A percentile compares a stretch with the other conserved stretches of the same genome.
phyloP scores from a whole-genome alignment of 148 eudicot genomes.

The Selenicereus undatus region DNA sequence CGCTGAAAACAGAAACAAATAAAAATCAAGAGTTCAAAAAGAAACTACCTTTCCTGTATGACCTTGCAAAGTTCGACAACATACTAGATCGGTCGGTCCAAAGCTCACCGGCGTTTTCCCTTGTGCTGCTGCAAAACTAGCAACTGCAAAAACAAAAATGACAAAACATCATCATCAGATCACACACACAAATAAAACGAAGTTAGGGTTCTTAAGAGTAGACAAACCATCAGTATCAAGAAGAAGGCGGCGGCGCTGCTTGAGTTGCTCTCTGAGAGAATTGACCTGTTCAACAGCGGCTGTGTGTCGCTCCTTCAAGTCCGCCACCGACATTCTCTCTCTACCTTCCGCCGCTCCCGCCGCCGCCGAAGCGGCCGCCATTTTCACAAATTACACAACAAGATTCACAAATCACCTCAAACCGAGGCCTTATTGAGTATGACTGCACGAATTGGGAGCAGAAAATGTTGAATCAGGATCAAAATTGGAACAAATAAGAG shows the following conservation, averaged over 20 bases:
- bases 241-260: conserved; percentile 62
- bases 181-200: background rate
- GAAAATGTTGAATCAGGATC: background rate
- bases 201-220: background rate
- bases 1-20: background rate
- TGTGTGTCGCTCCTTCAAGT: conserved; percentile 71
- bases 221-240: conserved; percentile 77
- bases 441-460: background rate
- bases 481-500: background rate
- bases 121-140: conserved; percentile 66
- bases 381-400: background rate
- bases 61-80: conserved; percentile 95
- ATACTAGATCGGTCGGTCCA: conserved; percentile 88
- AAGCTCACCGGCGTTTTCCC: conserved; percentile 77
- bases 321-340: conserved; percentile 65
- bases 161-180: background rate
- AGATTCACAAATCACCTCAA: background rate
- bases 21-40: background rate
- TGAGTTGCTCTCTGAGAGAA: conserved; percentile 65
- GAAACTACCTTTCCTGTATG: conserved; percentile 81
- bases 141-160: conserved; percentile 46
- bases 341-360: conserved; percentile 19
- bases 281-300: conserved; percentile 71
- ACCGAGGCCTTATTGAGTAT: background rate
- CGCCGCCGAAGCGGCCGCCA: conserved; percentile 22